Evolutionary conservation across 23 red algal genomes (phyloP), one percentile per base, ranked within the genome.

Genomic region (Cyanidioschyzon merolae): DNA sequence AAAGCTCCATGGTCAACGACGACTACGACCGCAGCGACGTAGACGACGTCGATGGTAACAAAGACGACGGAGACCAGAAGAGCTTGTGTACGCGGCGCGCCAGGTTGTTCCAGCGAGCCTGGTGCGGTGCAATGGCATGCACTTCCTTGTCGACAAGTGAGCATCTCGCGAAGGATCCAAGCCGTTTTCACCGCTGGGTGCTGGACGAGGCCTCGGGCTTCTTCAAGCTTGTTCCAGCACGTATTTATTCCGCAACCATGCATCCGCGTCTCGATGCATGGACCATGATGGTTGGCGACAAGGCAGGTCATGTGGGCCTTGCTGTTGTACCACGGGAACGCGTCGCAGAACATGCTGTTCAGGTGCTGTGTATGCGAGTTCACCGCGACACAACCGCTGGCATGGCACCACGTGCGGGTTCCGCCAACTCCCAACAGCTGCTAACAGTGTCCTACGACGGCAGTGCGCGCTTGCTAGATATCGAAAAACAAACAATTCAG

Each of bases 381-480:
- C 63, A 71, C 29, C 63, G 63, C n/a, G n/a, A 35, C 7, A 35
- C 63, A 35, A 35, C 32, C 2, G 21, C 63, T 35, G 63, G 63
- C 7, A 3, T 71, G 63, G 63, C 63, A 27, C 12, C 30, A 27
- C 63, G 7, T 7, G 29, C 12, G 2, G 16, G 29, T 35, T 7
- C 3, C 32, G 16, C n/a, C 3, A 7, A 27, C 63, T 7, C n/a
- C 12, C 63, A 27, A 32, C 63, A 27, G n/a, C 29, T 71, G 63
- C 63, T 71, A 3, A 27, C 63, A 7, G 32, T 35, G 12, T 71
- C 63, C n/a, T 71, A 71, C 32, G 63, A 71, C 63, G 63, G 63
- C 63, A 71, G 63, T 35, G 63, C 63, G 16, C 63, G 63, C 3
- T 7, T 71, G 63, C 29, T 71, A 7, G 63, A 71, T 71, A 7